Evolutionary conservation across 257 asterid genomes (phyloP).

Genomic region (Verbena officinalis): DNA sequence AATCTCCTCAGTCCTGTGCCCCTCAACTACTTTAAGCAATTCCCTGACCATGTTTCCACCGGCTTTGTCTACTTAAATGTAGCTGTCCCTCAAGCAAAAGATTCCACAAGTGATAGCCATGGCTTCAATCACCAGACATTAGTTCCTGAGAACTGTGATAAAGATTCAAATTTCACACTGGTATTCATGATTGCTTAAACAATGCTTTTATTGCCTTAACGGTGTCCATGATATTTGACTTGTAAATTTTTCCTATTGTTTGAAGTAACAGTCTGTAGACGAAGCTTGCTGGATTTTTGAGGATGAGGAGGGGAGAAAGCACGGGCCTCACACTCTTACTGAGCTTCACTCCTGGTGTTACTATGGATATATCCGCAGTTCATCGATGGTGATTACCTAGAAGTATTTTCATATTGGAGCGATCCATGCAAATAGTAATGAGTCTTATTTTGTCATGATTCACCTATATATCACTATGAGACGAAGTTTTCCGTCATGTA

Average conservation of each 20-base stretch:
- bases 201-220: background rate
- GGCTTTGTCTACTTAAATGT: conserved; percentile 67
- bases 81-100: conserved; percentile 32
- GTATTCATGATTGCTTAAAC: conserved; percentile 33
- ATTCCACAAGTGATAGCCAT: no score
- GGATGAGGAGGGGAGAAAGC: conserved; percentile 76
- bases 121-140: conserved; percentile 28
- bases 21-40: conserved; percentile 68
- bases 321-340: conserved; percentile 76
- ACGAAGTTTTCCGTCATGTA: background rate
- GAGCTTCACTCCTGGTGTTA: conserved; percentile 85
- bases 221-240: background rate
- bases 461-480: background rate
- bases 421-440: background rate
- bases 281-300: conserved; percentile 82
- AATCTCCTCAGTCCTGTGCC: conserved; percentile 67
- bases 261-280: conserved; percentile 53
- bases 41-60: conserved; percentile 77
- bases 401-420: conserved; percentile 18
- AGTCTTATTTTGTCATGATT: no score
- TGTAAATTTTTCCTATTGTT: conserved; percentile 12
- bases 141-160: conserved; percentile 24
- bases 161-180: conserved; percentile 33
- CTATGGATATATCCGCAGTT: conserved; percentile 58
- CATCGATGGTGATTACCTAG: conserved; percentile 56